phyloP scores from a whole-genome alignment of 225 moss, liverwort and hornwort species.

The Neckera pumila region DNA sequence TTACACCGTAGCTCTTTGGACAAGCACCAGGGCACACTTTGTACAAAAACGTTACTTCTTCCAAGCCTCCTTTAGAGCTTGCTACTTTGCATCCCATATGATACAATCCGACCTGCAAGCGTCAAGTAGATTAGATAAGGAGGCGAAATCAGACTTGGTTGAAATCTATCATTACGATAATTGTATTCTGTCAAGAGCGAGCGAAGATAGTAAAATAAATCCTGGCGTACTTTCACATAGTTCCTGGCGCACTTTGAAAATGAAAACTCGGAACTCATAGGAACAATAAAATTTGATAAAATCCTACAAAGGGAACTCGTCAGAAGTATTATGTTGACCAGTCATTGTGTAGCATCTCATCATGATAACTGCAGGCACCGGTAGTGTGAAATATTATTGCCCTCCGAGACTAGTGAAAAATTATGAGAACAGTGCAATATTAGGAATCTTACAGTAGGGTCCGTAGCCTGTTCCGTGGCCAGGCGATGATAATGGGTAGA shows the following conservation, averaged over 20 bases:
- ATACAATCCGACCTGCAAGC: constrained; percentile 61
- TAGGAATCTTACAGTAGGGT: constrained; percentile 45
- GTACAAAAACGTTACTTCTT: constrained; percentile 94
- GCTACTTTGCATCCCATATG: constrained; percentile 98
- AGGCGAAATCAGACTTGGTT: background rate
- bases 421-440: background rate
- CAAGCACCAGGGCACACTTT: constrained; percentile 81
- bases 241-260: background rate
- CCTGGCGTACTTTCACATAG: background rate
- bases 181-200: background rate
- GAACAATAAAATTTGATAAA: background rate
- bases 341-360: background rate
- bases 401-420: background rate
- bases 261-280: background rate
- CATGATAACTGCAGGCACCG: background rate
- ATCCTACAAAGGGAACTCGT: background rate
- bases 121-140: background rate
- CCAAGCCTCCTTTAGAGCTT: constrained; percentile 53
- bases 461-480: constrained; percentile 56
- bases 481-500: constrained; percentile 98
- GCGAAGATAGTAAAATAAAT: no score
- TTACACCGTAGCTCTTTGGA: constrained; percentile 98
- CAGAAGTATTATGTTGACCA: background rate
- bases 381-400: background rate
- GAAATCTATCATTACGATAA: background rate